These are phyloP conservation scores for Wickerhamiella infanticola DNA, from an alignment of 1,139 yeast genomes.

Conservation along the genomic window DNA sequence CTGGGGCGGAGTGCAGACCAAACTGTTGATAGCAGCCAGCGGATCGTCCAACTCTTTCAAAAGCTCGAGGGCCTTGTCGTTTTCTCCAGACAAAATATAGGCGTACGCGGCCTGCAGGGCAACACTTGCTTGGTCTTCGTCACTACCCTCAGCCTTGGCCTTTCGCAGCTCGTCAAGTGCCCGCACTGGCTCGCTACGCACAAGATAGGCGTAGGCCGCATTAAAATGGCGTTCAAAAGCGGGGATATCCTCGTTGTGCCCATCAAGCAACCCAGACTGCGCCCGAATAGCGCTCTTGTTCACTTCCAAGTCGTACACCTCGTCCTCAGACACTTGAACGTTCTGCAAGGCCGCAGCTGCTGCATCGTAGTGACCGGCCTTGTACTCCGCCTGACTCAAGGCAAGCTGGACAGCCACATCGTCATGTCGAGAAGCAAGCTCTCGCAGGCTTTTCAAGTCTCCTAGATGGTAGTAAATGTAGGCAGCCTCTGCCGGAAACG, in stretches of 20 bases:
- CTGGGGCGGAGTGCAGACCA: conserved; percentile 3
- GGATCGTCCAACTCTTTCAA: conserved; percentile 18
- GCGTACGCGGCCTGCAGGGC: conserved; percentile 56
- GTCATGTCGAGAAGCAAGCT: conserved; percentile 16
- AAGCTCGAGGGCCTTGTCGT: conserved; percentile 30
- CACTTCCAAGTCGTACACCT: conserved; percentile 47
- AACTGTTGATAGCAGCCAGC: conserved; percentile 8
- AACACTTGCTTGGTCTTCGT: conserved; percentile 31
- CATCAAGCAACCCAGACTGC: conserved; percentile 24
- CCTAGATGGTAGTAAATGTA: conserved; percentile 30
- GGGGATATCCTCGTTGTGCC: conserved; percentile 14
- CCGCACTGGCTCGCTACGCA: conserved; percentile 28
- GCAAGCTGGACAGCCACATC: conserved; percentile 41
- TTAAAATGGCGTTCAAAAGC: conserved; percentile 54
- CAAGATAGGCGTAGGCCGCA: conserved; percentile 41
- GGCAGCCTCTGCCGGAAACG: conserved; percentile 34
- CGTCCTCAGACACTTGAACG: conserved; percentile 39
- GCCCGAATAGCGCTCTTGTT: conserved; percentile 58
- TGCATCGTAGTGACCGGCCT: conserved; percentile 39
- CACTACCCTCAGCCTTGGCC: conserved; percentile 31
- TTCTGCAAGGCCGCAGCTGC: conserved; percentile 41
- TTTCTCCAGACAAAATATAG: conserved; percentile 34
- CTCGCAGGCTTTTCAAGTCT: conserved; percentile 17
- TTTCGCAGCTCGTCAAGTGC: conserved; percentile 36
- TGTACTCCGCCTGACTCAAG: conserved; percentile 70